A percentile compares a stretch with the other conserved stretches of the same genome.
phyloP scores from a whole-genome alignment of 2,329 filamentous ascomycete species.

The Verticillium nonalfalfae region DNA sequence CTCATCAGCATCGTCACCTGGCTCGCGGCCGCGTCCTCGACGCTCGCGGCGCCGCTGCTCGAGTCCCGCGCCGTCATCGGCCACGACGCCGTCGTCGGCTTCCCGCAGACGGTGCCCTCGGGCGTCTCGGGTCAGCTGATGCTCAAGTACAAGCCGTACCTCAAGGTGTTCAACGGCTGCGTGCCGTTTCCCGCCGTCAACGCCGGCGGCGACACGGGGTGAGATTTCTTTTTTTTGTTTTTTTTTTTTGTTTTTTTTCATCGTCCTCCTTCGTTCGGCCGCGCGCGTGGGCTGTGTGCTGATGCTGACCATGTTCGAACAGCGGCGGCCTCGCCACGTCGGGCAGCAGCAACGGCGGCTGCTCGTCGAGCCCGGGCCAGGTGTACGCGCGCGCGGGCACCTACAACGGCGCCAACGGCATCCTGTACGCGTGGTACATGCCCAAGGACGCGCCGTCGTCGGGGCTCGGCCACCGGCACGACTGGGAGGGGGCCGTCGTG shows the following conservation, averaged over 20 bases:
- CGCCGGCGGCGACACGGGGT: constrained; percentile 49
- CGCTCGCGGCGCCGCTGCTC: constrained; percentile 14
- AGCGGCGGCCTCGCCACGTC: constrained; percentile 21
- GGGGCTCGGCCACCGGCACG: constrained; percentile 27
- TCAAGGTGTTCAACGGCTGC: constrained; percentile 48
- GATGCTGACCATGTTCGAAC: constrained; percentile 1
- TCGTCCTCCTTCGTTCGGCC: no score
- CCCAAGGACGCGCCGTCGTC: constrained; percentile 31
- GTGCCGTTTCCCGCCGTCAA: constrained; percentile 59
- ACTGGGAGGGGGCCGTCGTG: constrained; percentile 27
- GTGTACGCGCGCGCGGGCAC: constrained; percentile 22
- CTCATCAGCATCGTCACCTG: constrained; percentile 9
- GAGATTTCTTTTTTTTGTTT: constrained; percentile 3
- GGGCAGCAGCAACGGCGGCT: constrained; percentile 18
- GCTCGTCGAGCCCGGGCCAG: constrained; percentile 22
- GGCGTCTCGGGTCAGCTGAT: constrained; percentile 19
- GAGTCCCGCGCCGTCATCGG: constrained; percentile 19
- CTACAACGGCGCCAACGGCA: constrained; percentile 19
- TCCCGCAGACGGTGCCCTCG: constrained; percentile 21
- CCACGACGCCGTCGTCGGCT: constrained; percentile 24
- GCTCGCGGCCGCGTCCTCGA: constrained; percentile 9
- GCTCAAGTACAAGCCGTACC: constrained; percentile 26
- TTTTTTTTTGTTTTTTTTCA: no score
- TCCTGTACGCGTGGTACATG: constrained; percentile 30
- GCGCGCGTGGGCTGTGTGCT: no score